Conservation (phyloP, 1,284 basidiomycete species). For the Ganoderma sinense region DNA sequence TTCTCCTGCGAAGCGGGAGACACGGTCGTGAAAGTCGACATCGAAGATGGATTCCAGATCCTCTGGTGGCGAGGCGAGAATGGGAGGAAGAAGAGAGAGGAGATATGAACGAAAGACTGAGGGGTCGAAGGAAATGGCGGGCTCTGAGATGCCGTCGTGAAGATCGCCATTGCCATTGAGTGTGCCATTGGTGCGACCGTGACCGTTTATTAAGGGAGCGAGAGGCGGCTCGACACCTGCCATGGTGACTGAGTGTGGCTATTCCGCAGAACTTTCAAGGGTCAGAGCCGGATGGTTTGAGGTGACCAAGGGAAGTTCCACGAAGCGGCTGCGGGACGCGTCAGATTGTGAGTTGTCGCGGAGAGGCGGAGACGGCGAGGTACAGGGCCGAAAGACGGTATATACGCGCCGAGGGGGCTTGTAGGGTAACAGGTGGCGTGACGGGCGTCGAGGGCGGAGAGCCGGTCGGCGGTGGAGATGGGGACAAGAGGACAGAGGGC, state of each 20-base stretch:
- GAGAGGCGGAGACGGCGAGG: conserved; percentile 1
- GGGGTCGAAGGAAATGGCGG: conserved; percentile 59
- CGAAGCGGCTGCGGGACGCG: neutral
- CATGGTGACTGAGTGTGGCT: conserved; percentile 29
- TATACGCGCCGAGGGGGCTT: conserved; percentile 10
- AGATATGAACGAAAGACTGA: conserved; percentile 73
- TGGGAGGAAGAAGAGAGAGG: conserved; percentile 73
- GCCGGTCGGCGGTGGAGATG: conserved; percentile 5
- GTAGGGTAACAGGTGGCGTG: neutral
- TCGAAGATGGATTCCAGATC: conserved; percentile 79
- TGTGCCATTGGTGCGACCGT: conserved; percentile 33
- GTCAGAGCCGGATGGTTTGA: neutral
- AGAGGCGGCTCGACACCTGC: conserved; percentile 37
- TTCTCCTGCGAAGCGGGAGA: conserved; percentile 77
- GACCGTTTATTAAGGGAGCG: conserved; percentile 26
- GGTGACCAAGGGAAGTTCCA: neutral
- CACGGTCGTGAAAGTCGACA: conserved; percentile 76
- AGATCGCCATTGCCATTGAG: conserved; percentile 35
- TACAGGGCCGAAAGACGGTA: conserved; percentile 1
- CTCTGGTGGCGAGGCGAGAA: conserved; percentile 68
- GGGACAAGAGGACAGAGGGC: conserved; percentile 8
- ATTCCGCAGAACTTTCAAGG: conserved; percentile 11
- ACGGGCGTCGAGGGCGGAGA: conserved; percentile 7
- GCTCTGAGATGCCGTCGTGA: conserved; percentile 35
- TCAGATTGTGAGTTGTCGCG: neutral